A percentile compares a stretch with the other conserved stretches of the same genome.
Conservation (phyloP, 345 rosid genomes). For the Eucalyptus marginata region DNA sequence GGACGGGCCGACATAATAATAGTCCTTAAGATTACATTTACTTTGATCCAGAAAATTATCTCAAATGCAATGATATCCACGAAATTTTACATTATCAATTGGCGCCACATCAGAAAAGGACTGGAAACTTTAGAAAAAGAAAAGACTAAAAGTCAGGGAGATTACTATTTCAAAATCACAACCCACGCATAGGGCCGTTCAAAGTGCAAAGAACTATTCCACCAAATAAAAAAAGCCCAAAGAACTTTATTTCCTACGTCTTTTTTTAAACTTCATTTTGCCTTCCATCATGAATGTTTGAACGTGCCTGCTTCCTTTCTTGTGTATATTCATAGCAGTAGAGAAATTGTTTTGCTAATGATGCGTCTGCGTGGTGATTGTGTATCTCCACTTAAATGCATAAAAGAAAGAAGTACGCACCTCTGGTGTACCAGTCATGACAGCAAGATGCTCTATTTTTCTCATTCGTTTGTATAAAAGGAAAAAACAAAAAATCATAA, state of each 20-base stretch:
- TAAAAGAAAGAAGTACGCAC: too few species aligned
- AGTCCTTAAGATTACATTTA: too few species aligned
- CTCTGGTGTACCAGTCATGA: not conserved
- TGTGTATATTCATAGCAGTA: not conserved
- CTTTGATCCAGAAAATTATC: not conserved
- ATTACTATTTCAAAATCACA: not conserved
- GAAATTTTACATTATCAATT: not conserved
- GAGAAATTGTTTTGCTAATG: not conserved
- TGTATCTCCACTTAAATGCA: not conserved
- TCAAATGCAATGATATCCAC: not conserved
- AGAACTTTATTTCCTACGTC: not conserved
- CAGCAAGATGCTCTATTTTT: not conserved
- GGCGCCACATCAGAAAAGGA: not conserved
- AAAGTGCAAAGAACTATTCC: not conserved
- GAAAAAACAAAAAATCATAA: too few species aligned
- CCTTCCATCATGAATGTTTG: not conserved
- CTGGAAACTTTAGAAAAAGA: not conserved
- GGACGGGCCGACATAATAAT: too few species aligned
- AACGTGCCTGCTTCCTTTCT: not conserved
- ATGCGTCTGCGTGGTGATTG: not conserved
- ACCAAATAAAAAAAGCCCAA: too few species aligned
- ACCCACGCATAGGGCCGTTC: not conserved
- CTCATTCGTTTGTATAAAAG: not conserved
- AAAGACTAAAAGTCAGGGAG: not conserved
- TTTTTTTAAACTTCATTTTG: not conserved